Evolutionary conservation across 768 basidiomycete genomes (phyloP), one percentile per base, ranked within the genome.

Genomic region (Trametes coccinea): DNA sequence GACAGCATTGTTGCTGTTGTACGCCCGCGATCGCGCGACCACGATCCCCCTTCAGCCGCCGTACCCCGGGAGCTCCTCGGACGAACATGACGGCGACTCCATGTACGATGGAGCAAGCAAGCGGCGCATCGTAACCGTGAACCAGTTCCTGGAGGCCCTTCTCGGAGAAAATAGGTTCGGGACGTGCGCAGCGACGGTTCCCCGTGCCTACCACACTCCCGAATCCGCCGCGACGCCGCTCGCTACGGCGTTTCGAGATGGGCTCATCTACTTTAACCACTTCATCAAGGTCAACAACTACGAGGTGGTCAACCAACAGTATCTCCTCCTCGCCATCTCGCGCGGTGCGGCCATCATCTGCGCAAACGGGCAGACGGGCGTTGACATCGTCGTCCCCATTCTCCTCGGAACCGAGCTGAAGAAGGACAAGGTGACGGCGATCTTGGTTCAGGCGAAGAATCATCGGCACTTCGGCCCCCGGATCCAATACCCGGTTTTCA

Each of bases 341-440:
- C 69, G 69, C 37, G 73, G 74, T 16, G 72, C 70, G 7, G 73
- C 70, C 22, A 55, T 70, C 43, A 14, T 74, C 52, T 75, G 74
- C 58, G 67, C 66, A 2, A 48, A 66, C 52, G 51, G 53, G 48
- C 69, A 66, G 37, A 3, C 17, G 17, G 72, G 67, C 22, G 44
- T 75, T 45, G 68, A 74, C 47, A 61, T 70, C 30, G 34, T 73
- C 44, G 56, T 75, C 30, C 74, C 73, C 14, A 55, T 73, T 41
- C 37, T 70, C 17, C 64, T 59, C 41, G 27, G 56, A 1, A 65
- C 57, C 22, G 29, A 55, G 11, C 14, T 68, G 10, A 33, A 27
- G 11, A 29, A 41, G 27, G 45, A 47, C 6, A 71, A 72, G 37
- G 63, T 72, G 31, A 48, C 65, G 16, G 66, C 60, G n/a, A 66